phyloP scores from a whole-genome alignment of 441 rosid species.

The Daphne laureola region DNA sequence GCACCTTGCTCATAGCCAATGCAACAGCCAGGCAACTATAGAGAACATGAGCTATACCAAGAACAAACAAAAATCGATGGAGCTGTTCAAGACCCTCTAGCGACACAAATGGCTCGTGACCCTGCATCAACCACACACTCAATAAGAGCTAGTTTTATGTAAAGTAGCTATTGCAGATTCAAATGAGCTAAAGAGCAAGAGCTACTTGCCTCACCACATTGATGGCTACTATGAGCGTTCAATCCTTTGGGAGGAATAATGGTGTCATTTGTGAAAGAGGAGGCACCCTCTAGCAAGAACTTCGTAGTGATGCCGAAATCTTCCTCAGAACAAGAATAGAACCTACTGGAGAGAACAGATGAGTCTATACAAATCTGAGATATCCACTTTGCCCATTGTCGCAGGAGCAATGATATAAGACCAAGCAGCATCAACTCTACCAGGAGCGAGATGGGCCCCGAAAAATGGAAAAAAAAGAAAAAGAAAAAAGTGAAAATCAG shows the following conservation, averaged over 20 bases:
- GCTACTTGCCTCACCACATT: constrained; percentile 63
- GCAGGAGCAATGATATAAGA: constrained; percentile 80
- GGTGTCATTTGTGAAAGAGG: constrained; percentile 36
- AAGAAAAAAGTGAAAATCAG: constrained; percentile 4
- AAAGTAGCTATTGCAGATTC: background rate
- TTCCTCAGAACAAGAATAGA: constrained; percentile 69
- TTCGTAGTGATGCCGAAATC: constrained; percentile 41
- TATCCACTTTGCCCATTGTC: constrained; percentile 88
- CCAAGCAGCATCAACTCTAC: constrained; percentile 98
- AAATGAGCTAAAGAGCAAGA: constrained; percentile 1
- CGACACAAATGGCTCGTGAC: constrained; percentile 89
- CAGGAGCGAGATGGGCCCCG: constrained; percentile 4
- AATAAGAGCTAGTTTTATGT: constrained; percentile 1
- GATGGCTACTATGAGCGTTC: constrained; percentile 36
- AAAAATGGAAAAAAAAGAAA: background rate
- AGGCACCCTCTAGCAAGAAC: constrained; percentile 25
- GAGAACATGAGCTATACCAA: constrained; percentile 84
- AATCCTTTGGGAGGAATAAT: constrained; percentile 48
- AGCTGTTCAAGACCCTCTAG: constrained; percentile 85
- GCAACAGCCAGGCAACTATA: constrained; percentile 89
- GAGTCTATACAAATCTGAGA: constrained; percentile 87
- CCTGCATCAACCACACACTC: constrained; percentile 36
- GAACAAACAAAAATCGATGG: constrained; percentile 82
- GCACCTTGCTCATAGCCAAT: constrained; percentile 93
- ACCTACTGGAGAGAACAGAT: constrained; percentile 76